These are phyloP conservation scores for Neofusicoccum parvum DNA, from an alignment of 2,329 filamentous ascomycete genomes.

Conservation along the genomic window DNA sequence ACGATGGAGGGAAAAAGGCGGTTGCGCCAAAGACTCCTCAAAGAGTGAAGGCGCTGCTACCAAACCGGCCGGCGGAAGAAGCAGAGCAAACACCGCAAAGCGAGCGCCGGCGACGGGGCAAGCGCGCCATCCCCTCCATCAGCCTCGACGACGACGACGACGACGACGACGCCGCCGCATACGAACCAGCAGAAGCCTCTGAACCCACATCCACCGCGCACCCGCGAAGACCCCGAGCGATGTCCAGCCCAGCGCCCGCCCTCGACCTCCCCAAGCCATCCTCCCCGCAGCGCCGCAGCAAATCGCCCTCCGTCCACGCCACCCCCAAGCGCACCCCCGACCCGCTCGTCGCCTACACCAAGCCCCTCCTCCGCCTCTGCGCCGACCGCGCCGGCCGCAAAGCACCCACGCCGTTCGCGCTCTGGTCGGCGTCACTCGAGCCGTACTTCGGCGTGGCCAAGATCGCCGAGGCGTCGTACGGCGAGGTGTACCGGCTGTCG, in stretches of 20 bases:
- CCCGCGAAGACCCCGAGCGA: background rate
- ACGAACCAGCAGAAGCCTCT: background rate
- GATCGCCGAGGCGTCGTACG: constrained; percentile 67
- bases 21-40: background rate
- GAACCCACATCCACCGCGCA: background rate
- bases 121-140: background rate
- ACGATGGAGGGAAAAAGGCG: background rate
- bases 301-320: background rate
- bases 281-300: background rate
- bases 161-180: background rate
- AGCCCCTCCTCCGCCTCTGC: constrained; percentile 35
- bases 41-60: background rate
- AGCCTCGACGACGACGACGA: background rate
- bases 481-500: constrained; percentile 64
- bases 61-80: background rate
- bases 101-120: background rate
- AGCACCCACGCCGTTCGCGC: constrained; percentile 35
- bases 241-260: background rate
- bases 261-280: background rate
- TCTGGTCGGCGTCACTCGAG: constrained; percentile 46
- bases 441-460: constrained; percentile 57
- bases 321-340: background rate
- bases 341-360: constrained; percentile 24
- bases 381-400: constrained; percentile 26
- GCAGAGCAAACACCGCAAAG: background rate